A percentile compares a stretch with the other conserved stretches of the same genome.
Evolutionary conservation across 2,329 filamentous ascomycete genomes (phyloP).

Genomic region (Pseudofabraea citricarpa): DNA sequence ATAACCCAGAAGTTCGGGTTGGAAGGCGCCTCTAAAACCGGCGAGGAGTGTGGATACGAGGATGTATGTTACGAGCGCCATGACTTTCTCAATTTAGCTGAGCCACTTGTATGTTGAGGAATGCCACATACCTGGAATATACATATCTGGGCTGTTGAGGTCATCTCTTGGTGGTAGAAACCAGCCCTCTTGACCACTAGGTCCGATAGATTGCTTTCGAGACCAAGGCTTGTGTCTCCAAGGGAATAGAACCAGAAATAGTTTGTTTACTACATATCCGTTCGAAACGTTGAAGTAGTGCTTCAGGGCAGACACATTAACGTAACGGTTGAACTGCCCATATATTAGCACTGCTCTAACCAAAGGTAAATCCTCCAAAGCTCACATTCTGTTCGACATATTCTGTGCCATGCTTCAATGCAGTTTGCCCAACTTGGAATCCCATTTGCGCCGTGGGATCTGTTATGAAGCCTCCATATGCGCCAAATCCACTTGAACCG

Average conservation of each 20-base stretch:
- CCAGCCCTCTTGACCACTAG: slow-evolving; percentile 65
- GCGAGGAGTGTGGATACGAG: slow-evolving; percentile 87
- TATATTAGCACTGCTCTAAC: slow-evolving; percentile 8
- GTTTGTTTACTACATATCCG: slow-evolving; percentile 89
- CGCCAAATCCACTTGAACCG: slow-evolving; percentile 52
- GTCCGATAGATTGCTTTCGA: slow-evolving; percentile 73
- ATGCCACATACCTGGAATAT: slow-evolving; percentile 69
- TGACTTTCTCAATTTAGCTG: too few species aligned
- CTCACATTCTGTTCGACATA: slow-evolving; percentile 90
- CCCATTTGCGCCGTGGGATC: slow-evolving; percentile 94
- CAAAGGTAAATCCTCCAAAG: slow-evolving; percentile 38
- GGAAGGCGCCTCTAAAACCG: slow-evolving; percentile 84
- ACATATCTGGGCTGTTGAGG: slow-evolving; percentile 98
- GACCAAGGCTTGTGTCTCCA: slow-evolving; percentile 99
- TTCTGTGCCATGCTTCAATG: slow-evolving; percentile 86
- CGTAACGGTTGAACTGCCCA: slow-evolving; percentile 69
- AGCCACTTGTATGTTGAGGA: too few species aligned
- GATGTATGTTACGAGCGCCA: slow-evolving; percentile 97
- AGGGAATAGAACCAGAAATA: slow-evolving; percentile 90
- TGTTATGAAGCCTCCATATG: slow-evolving; percentile 90
- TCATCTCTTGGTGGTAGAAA: slow-evolving; percentile 93
- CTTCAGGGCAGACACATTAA: slow-evolving; percentile 89
- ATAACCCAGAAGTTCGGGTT: slow-evolving; percentile 87
- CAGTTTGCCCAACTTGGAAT: slow-evolving; percentile 87
- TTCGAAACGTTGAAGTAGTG: slow-evolving; percentile 99